Evolutionary conservation across 495 filamentous ascomycete species (phyloP).

Genomic region (Penicillium cataractarum): DNA sequence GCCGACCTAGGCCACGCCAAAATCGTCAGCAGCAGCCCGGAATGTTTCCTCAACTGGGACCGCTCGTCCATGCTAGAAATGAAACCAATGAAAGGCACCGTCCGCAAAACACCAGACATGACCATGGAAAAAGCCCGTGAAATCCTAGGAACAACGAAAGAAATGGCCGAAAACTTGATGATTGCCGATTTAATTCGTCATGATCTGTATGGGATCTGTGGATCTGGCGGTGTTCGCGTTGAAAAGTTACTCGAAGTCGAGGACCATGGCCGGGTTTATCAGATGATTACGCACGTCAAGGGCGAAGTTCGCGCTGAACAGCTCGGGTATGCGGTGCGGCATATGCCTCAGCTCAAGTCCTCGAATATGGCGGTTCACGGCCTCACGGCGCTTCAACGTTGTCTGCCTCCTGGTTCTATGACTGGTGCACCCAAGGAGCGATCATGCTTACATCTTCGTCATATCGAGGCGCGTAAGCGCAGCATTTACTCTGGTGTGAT

Average conservation of each 20-base stretch:
- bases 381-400: slow-evolving; percentile 74
- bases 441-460: slow-evolving; percentile 76
- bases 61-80: slow-evolving; percentile 50
- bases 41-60: slow-evolving; percentile 82
- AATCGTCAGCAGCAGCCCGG: slow-evolving; percentile 83
- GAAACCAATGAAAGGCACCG: slow-evolving; percentile 93
- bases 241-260: slow-evolving; percentile 78
- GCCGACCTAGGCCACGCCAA: slow-evolving; percentile 69
- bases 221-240: slow-evolving; percentile 66
- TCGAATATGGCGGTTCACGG: slow-evolving; percentile 55
- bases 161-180: slow-evolving; percentile 96
- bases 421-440: slow-evolving; percentile 93
- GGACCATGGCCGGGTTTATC: slow-evolving; percentile 86
- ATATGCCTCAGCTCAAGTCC: slow-evolving; percentile 39
- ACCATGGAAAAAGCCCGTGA: slow-evolving; percentile 68
- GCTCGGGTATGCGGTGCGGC: slow-evolving; percentile 39
- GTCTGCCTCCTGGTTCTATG: slow-evolving; percentile 89
- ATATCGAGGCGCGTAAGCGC: slow-evolving; percentile 67
- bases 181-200: slow-evolving; percentile 94
- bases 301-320: slow-evolving; percentile 56
- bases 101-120: slow-evolving; percentile 67
- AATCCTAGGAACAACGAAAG: slow-evolving; percentile 78
- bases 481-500: slow-evolving; percentile 87
- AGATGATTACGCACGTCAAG: slow-evolving; percentile 86
- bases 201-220: slow-evolving; percentile 82